Base-by-base conservation (phyloP, 2,329 filamentous ascomycete genomes). In the Aspergillus persii region DNA sequence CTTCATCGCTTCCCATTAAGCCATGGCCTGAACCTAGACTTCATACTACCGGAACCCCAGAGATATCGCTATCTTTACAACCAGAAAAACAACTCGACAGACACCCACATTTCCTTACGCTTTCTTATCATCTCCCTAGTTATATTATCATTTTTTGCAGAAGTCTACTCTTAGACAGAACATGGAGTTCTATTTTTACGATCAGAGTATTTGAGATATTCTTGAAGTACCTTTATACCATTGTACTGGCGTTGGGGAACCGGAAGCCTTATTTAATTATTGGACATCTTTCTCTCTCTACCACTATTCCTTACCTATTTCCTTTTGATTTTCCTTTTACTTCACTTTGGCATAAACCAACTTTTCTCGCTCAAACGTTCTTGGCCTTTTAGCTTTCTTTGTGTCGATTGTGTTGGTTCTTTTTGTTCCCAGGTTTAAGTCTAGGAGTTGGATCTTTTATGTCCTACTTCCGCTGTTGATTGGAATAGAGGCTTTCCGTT, bases 1-100 rank as follows among this genome's bases (percentile, higher is more conserved):
- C 68, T 92, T 95, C 68, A 82, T 86, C 53, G 84, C 82, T 57
- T 82, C 83, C 58, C 86, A 89, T 77, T 91, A 76, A 58, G 52
- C n/a, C 26, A 27, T 39, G 15, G 41, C 30, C n/a, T 46, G 11
- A n/a, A 23, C 36, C 26, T 56, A 53, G 49, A 60, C 41, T 49
- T 36, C 3, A 47, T 47, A 47, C 18, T 27, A 27, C 27, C 44
- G 18, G 44, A 27, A 47, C 8, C 44, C 44, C 36, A 3, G 44
- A 27, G 4, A 23, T 27, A 12, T 47, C 15, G 3, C 11, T 47
- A 47, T 8, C 9, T 23, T 15, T 3, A 5, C 23, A 15, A 27
- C 18, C 44, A 12, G 9, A 23, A 18, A 4, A 47, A 23, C 11
- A 39, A 47, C 18, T 6, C 44, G 18, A 27, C 11, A 12, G 18